phyloP scores from a whole-genome alignment of 1,284 basidiomycete species.

The Megacollybia platyphylla region DNA sequence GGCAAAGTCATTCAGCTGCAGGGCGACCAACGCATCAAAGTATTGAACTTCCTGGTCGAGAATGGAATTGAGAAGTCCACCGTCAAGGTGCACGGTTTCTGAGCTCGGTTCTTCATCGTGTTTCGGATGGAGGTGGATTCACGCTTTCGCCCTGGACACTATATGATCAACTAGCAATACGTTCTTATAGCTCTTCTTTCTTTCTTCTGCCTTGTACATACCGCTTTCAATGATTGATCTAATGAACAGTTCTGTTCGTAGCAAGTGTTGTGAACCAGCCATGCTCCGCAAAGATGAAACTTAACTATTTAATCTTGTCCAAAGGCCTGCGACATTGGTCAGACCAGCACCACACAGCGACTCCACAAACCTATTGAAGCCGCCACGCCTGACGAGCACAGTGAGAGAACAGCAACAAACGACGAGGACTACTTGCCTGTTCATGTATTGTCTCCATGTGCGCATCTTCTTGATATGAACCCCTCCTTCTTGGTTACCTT shows the following conservation, averaged over 20 bases:
- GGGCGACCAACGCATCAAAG: slow-evolving; percentile 94
- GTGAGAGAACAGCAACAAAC: slow-evolving; percentile 5
- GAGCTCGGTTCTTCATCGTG: slow-evolving; percentile 13
- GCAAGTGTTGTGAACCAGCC: background rate
- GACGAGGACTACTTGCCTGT: slow-evolving; percentile 37
- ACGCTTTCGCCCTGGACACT: background rate
- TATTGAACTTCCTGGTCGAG: slow-evolving; percentile 75
- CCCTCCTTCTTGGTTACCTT: slow-evolving; percentile 72
- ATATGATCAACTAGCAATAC: background rate
- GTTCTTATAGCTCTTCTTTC: background rate
- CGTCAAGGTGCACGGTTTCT: slow-evolving; percentile 86
- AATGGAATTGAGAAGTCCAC: slow-evolving; percentile 61
- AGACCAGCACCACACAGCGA: slow-evolving; percentile 1
- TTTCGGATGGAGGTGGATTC: background rate
- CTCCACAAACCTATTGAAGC: slow-evolving; percentile 71
- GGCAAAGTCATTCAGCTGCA: slow-evolving; percentile 98
- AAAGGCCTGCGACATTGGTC: slow-evolving; percentile 26
- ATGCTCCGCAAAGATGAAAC: background rate
- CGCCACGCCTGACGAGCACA: slow-evolving; percentile 52
- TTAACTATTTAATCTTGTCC: slow-evolving; percentile 37
- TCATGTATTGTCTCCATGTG: slow-evolving; percentile 97
- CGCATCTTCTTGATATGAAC: slow-evolving; percentile 77
- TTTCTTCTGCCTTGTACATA: background rate
- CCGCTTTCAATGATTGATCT: background rate
- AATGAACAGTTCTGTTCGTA: background rate